These are phyloP conservation scores for Neurospora sp. DNA, from an alignment of 2,329 filamentous ascomycete species.

Conservation along the genomic window DNA sequence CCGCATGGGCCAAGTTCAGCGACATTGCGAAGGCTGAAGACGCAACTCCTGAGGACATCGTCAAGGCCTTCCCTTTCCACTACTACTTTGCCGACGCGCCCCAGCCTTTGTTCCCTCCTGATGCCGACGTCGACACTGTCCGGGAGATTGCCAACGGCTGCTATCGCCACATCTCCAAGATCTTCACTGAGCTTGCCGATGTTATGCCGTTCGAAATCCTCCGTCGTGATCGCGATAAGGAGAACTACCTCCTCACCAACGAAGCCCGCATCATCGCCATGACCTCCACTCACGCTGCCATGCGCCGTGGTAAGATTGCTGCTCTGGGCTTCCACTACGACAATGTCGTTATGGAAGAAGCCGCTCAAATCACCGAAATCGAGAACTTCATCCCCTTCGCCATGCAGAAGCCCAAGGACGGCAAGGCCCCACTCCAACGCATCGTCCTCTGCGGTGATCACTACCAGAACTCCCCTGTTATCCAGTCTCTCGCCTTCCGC, in stretches of 20 bases:
- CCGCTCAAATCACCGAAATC: slow-evolving; percentile 93
- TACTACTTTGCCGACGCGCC: slow-evolving; percentile 79
- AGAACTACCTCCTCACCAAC: slow-evolving; percentile 89
- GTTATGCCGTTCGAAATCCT: slow-evolving; percentile 93
- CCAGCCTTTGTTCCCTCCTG: slow-evolving; percentile 68
- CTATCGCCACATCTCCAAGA: slow-evolving; percentile 76
- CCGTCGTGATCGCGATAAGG: slow-evolving; percentile 78
- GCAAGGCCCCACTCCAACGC: slow-evolving; percentile 68
- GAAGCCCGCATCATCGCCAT: slow-evolving; percentile 98
- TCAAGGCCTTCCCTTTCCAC: slow-evolving; percentile 76
- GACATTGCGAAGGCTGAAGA: slow-evolving; percentile 49
- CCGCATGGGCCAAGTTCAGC: slow-evolving; percentile 79
- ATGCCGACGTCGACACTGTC: slow-evolving; percentile 53
- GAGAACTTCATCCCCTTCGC: slow-evolving; percentile 93
- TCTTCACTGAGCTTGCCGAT: slow-evolving; percentile 87
- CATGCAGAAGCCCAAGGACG: slow-evolving; percentile 71
- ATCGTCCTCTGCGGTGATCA: slow-evolving; percentile 93
- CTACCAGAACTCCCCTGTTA: slow-evolving; percentile 89
- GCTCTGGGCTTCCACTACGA: slow-evolving; percentile 93
- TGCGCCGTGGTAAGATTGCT: slow-evolving; percentile 83
- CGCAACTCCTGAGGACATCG: slow-evolving; percentile 49
- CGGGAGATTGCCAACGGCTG: slow-evolving; percentile 75
- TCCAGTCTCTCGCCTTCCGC: slow-evolving; percentile 88
- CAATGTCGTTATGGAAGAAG: slow-evolving; percentile 97
- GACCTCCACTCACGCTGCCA: slow-evolving; percentile 97